These are phyloP conservation scores for Wickerhamiella pararugosa DNA, from an alignment of 1,139 yeast genomes.

Conservation along the genomic window DNA sequence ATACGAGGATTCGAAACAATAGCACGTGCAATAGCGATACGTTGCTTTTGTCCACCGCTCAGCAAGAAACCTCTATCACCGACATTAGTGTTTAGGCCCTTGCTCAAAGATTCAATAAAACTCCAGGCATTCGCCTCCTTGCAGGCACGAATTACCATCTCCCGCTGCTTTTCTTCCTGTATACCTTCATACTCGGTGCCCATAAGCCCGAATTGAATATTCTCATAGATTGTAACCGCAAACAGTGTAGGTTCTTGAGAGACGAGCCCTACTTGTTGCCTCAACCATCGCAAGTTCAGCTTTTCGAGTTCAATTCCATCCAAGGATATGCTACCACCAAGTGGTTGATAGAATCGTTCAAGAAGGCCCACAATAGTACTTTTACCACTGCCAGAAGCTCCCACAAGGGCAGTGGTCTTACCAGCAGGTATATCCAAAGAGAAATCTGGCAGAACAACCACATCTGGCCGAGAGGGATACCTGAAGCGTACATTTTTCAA, in stretches of 20 bases:
- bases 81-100: conserved; percentile 41
- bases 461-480: conserved; percentile 58
- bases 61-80: conserved; percentile 38
- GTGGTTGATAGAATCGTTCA: conserved; percentile 34
- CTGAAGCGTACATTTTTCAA: conserved; percentile 47
- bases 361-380: conserved; percentile 47
- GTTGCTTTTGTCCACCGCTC: conserved; percentile 72
- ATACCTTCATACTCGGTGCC: conserved; percentile 24
- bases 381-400: conserved; percentile 72
- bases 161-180: conserved; percentile 27
- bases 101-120: conserved; percentile 38
- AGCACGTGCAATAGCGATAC: conserved; percentile 64
- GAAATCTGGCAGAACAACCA: conserved; percentile 40
- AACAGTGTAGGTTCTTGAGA: conserved; percentile 58
- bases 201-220: conserved; percentile 43
- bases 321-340: conserved; percentile 24
- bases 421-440: conserved; percentile 32
- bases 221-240: conserved; percentile 51
- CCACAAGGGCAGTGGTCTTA: conserved; percentile 48
- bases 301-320: conserved; percentile 33
- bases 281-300: conserved; percentile 34
- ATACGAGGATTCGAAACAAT: conserved; percentile 45
- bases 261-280: conserved; percentile 45
- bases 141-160: conserved; percentile 31
- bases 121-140: conserved; percentile 35